Conservation (phyloP, 208 protist genomes). For the Crithidia brevicula region DNA sequence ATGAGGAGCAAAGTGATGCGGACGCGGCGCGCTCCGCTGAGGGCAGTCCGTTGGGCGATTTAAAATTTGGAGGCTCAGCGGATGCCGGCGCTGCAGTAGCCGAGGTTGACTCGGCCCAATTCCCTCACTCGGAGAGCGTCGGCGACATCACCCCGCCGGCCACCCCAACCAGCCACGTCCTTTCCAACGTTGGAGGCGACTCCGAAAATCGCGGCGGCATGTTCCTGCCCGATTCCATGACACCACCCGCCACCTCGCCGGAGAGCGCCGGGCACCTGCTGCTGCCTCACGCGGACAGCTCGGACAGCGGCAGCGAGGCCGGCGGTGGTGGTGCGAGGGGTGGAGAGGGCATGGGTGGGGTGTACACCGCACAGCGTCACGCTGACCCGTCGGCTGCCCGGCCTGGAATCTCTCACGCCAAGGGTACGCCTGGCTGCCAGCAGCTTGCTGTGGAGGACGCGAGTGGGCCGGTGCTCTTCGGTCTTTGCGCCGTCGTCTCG, state of each 20-base stretch:
- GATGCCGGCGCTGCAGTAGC: not conserved
- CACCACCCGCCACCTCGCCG: not conserved
- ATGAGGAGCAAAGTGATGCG: too few relatives aligned
- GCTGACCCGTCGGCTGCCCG: not conserved
- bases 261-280: conserved; percentile 19
- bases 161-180: not conserved
- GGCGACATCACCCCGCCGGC: not conserved
- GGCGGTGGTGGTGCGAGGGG: not conserved
- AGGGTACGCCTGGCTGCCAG: too few relatives aligned
- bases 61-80: not conserved
- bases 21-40: not conserved
- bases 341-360: not conserved
- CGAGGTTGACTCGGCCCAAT: not conserved
- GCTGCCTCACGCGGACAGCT: conserved; percentile 14
- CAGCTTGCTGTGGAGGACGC: not conserved
- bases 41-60: not conserved
- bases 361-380: not conserved
- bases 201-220: not conserved
- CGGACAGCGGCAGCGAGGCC: conserved; percentile 13
- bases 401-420: too few relatives aligned
- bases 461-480: conserved; percentile 46
- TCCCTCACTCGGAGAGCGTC: conserved; percentile 5
- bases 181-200: not conserved
- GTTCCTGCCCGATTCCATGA: conserved; percentile 5
- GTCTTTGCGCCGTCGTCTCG: conserved; percentile 74